These are phyloP conservation scores for Adansonia grandidieri DNA, from an alignment of 441 rosid species.

Conservation along the genomic window DNA sequence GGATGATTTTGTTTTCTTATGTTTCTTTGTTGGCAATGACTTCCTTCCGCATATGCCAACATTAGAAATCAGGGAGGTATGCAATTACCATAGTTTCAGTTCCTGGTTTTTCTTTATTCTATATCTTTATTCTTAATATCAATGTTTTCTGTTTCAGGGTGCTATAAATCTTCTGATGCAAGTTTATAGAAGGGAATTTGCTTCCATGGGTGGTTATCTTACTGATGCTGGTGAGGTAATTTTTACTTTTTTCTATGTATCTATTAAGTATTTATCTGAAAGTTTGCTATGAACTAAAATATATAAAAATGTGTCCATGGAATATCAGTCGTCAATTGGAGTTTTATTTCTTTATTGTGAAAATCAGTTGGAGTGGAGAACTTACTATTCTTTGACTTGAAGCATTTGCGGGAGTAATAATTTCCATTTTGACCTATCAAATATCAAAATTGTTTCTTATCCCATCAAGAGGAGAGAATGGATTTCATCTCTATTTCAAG, in stretches of 20 bases:
- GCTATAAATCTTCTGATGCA: slow-evolving; percentile 93
- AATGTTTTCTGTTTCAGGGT: slow-evolving; percentile 59
- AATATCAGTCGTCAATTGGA: background rate
- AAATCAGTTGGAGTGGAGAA: background rate
- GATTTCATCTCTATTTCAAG: background rate
- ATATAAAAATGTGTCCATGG: background rate
- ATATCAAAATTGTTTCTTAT: background rate
- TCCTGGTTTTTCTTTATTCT: slow-evolving; percentile 13
- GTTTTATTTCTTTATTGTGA: slow-evolving; percentile 12
- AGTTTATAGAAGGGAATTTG: slow-evolving; percentile 82
- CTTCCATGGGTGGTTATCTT: slow-evolving; percentile 95
- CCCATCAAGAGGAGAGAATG: background rate
- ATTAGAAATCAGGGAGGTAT: slow-evolving; percentile 94
- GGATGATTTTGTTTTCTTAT: slow-evolving; percentile 94
- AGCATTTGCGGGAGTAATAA: background rate
- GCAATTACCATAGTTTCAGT: slow-evolving; percentile 16
- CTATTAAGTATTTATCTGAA: background rate
- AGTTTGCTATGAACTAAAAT: background rate
- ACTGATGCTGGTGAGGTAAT: slow-evolving; percentile 99
- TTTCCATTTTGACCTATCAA: background rate
- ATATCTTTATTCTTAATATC: slow-evolving; percentile 12
- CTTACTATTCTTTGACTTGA: background rate
- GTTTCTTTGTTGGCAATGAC: slow-evolving; percentile 99
- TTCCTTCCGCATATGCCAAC: slow-evolving; percentile 99
- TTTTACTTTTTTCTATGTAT: slow-evolving; percentile 26